Percentiles rank a stretch among this genome's conserved stretches.
Conservation (phyloP, 1,139 yeast genomes). For the Yamadazyma pseudoaaseri region DNA sequence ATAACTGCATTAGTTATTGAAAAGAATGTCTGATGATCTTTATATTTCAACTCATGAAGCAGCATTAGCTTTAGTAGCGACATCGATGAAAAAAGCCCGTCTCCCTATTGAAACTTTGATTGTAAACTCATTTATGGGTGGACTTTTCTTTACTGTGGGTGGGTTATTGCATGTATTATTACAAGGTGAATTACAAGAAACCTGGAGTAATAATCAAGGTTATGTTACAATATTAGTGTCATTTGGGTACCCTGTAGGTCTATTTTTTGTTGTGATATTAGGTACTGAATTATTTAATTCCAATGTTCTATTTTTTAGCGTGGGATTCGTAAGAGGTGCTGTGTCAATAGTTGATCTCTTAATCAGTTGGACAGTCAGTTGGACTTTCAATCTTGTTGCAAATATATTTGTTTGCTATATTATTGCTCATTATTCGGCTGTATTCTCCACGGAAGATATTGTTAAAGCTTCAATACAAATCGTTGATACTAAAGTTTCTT, state of each 20-base stretch:
- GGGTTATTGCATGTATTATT: constrained; percentile 66
- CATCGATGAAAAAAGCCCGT: constrained; percentile 78
- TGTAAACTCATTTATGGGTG: constrained; percentile 68
- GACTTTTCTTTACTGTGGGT: constrained; percentile 66
- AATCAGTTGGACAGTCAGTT: constrained; percentile 70
- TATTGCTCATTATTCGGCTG: constrained; percentile 54
- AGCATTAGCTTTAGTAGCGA: constrained; percentile 78
- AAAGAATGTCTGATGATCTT: constrained; percentile 47
- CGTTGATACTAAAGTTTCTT: constrained; percentile 45
- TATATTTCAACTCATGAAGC: constrained; percentile 77
- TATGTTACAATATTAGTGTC: constrained; percentile 55
- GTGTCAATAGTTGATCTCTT: constrained; percentile 59
- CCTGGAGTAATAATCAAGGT: constrained; percentile 50
- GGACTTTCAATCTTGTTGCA: constrained; percentile 63
- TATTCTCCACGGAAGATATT: constrained; percentile 38
- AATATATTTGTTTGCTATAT: constrained; percentile 65
- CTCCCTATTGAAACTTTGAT: constrained; percentile 55
- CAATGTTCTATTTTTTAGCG: constrained; percentile 65
- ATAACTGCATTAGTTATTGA: no score
- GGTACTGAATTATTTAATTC: constrained; percentile 77
- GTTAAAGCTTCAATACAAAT: constrained; percentile 47
- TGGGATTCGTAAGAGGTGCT: constrained; percentile 67
- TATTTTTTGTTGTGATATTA: constrained; percentile 69
- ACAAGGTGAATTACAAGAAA: constrained; percentile 49
- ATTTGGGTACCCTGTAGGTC: constrained; percentile 60